Evolutionary conservation across 108 stramenopile species (phyloP), one percentile per base, ranked within the genome.

Genomic region (Pseudonitzschia multistriata): DNA sequence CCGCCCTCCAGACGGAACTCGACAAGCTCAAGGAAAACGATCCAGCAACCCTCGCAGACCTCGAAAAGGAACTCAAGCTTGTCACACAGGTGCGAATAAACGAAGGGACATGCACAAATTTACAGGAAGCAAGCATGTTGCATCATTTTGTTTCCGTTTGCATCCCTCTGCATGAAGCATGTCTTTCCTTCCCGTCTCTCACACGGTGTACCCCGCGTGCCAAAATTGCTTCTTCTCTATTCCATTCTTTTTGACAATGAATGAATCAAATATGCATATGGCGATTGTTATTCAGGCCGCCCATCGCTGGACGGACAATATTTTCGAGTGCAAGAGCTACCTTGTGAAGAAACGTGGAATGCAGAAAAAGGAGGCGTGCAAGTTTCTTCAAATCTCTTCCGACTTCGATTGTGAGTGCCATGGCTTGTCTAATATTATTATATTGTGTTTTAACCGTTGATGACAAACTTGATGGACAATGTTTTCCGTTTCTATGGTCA

Each of bases 291-390:
- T 53, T 53, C 79, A 81, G n/a, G 90, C 91, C 0, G 96, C 96
- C 3, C 74, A 95, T 78, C 85, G 96, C 0, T 97, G 93, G 96
- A 97, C 96, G 67, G 96, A 97, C 68, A 97, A 97, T 66, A 89
- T 94, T 48, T 97, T 92, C 73, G 78, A 83, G 22, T 74, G 78
- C 67, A 76, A 81, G 69, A 61, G 75, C 70, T 96, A 94, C 64
- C 72, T 97, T 50, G 81, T 87, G 56, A 97, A 97, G 84, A 96
- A 96, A 80, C 76, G 88, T n/a, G 92, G 93, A 5, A 91, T 93
- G 85, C 72, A 72, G 14, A 90, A 85, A 71, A 93, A 93, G 80
- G 91, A 93, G 66, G 93, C 86, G 27, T 77, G 36, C 5, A 64
- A 57, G 53, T 73, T 86, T 60, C 66, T 92, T 56, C 85, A 81